Conservation (phyloP, 257 asterid species). For the Scutellaria galericulata region DNA sequence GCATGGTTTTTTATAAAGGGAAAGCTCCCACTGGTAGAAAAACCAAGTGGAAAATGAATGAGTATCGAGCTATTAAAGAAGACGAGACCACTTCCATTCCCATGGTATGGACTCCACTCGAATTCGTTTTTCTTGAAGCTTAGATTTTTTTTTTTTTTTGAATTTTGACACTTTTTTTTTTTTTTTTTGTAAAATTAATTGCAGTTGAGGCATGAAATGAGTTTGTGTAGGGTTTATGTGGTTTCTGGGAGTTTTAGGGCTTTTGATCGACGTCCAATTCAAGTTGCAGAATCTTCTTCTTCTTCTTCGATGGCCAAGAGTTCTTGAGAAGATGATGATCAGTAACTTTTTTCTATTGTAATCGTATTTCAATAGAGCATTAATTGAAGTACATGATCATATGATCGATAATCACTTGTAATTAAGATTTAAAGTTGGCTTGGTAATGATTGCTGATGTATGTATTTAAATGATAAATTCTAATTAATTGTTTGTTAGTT, state of each 20-base stretch:
- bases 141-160: too few relatives aligned
- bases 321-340: not conserved
- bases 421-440: too few relatives aligned
- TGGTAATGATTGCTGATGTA: too few relatives aligned
- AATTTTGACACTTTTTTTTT: too few relatives aligned
- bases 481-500: too few relatives aligned
- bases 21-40: slow-evolving; percentile 75
- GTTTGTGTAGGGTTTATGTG: slow-evolving; percentile 74
- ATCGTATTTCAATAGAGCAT: too few relatives aligned
- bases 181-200: not conserved
- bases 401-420: too few relatives aligned
- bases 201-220: slow-evolving; percentile 79
- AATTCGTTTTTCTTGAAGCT: not conserved
- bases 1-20: slow-evolving; percentile 80
- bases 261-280: slow-evolving; percentile 61
- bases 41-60: slow-evolving; percentile 84
- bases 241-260: slow-evolving; percentile 68
- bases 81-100: slow-evolving; percentile 49
- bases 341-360: not conserved
- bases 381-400: too few relatives aligned
- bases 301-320: not conserved
- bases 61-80: slow-evolving; percentile 65
- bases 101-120: slow-evolving; percentile 38
- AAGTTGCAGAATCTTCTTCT: slow-evolving; percentile 14
- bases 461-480: too few relatives aligned